phyloP scores from a whole-genome alignment of 495 filamentous ascomycete species.

The Tuber borchii region DNA sequence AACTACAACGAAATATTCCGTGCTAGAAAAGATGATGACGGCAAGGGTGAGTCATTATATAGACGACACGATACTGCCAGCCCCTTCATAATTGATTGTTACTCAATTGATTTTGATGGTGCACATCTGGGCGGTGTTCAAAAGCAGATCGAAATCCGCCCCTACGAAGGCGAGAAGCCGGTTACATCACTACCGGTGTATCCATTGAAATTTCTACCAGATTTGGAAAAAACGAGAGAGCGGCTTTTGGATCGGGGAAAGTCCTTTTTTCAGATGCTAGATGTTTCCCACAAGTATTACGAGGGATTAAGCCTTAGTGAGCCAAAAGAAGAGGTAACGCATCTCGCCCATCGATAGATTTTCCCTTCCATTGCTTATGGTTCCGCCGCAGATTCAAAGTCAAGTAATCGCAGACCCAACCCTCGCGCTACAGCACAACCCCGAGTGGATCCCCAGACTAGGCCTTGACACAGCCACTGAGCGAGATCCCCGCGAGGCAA shows the following conservation, averaged over 20 bases:
- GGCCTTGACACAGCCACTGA: neutral
- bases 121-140: neutral
- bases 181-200: slow-evolving; percentile 1
- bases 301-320: slow-evolving; percentile 5
- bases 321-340: slow-evolving; percentile 8
- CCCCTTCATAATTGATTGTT: neutral
- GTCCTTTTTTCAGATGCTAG: neutral
- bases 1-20: slow-evolving; percentile 1
- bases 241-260: neutral
- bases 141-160: neutral
- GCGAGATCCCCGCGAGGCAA: neutral
- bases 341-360: neutral
- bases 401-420: slow-evolving; percentile 6
- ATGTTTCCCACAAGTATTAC: slow-evolving; percentile 6
- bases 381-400: slow-evolving; percentile 7
- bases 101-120: neutral
- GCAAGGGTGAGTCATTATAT: neutral
- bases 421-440: slow-evolving; percentile 10
- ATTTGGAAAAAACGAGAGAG: neutral
- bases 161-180: neutral
- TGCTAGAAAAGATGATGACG: neutral
- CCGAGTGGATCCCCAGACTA: neutral
- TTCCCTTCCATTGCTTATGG: neutral
- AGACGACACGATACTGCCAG: neutral
- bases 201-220: neutral